Conservation (phyloP, 441 rosid species). For the Gossypium gossypioides region DNA sequence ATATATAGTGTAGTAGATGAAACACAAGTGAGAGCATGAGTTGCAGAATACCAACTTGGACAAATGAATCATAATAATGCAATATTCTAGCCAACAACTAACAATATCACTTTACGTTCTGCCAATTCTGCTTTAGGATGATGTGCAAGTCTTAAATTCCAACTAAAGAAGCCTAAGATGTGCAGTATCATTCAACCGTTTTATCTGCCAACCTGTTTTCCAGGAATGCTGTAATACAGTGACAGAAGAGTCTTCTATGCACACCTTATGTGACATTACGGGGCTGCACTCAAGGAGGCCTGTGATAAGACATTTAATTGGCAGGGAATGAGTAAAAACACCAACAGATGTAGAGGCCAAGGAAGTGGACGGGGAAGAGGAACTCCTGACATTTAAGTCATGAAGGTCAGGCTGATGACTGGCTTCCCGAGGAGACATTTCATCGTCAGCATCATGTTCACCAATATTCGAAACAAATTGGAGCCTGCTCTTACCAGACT, state of each 20-base stretch:
- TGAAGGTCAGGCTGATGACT: conserved; percentile 35
- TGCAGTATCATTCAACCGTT: conserved; percentile 71
- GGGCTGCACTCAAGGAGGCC: conserved; percentile 82
- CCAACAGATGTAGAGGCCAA: conserved; percentile 42
- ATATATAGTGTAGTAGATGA: conserved; percentile 16
- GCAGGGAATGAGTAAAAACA: conserved; percentile 65
- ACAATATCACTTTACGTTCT: conserved; percentile 8
- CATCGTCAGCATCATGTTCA: conserved; percentile 65
- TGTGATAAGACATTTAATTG: conserved; percentile 70
- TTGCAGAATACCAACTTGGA: conserved; percentile 16
- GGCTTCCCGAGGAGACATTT: conserved; percentile 47
- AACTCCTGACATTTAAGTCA: conserved; percentile 27
- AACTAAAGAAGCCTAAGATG: conserved; percentile 77
- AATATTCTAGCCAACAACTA: conserved; percentile 14
- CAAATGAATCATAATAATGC: conserved; percentile 4
- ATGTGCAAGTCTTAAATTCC: conserved; percentile 6
- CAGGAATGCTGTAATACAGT: conserved; percentile 72
- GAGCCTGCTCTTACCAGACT: conserved; percentile 82
- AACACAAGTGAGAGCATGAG: conserved; percentile 16
- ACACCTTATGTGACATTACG: conserved; percentile 53
- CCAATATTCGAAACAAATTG: conserved; percentile 59
- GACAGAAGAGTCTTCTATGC: conserved; percentile 82
- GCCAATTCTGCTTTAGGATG: background rate
- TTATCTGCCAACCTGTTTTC: conserved; percentile 86
- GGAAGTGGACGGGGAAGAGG: conserved; percentile 29